phyloP scores from a whole-genome alignment of 306 rosid species.

The Rosa multiflora region DNA sequence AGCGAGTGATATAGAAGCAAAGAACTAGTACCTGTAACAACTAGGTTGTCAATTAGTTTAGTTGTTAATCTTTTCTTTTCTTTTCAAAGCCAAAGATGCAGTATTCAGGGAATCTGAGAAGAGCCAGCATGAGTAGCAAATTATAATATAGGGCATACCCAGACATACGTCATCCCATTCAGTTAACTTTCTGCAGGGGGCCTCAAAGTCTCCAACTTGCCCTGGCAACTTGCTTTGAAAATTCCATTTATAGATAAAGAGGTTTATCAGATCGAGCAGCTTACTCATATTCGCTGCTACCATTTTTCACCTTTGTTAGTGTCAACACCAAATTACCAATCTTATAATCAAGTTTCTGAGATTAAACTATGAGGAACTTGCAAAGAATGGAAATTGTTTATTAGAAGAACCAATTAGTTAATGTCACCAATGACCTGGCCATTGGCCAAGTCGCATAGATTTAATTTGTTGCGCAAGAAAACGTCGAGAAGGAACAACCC shows the following conservation, averaged over 20 bases:
- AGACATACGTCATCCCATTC: constrained; percentile 38
- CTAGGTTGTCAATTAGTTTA: too few species aligned
- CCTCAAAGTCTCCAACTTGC: constrained; percentile 15
- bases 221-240: constrained; percentile 27
- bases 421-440: not conserved
- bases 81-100: constrained; percentile 10
- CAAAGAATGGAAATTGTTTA: not conserved
- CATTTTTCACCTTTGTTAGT: not conserved
- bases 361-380: not conserved
- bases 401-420: not conserved
- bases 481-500: constrained; percentile 9
- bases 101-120: constrained; percentile 33
- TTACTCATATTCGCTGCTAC: not conserved
- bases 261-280: not conserved
- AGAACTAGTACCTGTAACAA: not conserved
- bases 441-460: constrained; percentile 8
- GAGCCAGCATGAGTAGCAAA: constrained; percentile 30
- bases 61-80: not conserved
- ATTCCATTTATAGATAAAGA: not conserved
- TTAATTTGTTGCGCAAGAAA: not conserved
- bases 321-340: not conserved
- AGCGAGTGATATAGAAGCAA: not conserved
- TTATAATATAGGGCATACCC: constrained; percentile 12
- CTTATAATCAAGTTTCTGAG: not conserved
- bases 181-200: not conserved